Conservation (phyloP, 1,284 basidiomycete species). For the Meripilus lineatus region DNA sequence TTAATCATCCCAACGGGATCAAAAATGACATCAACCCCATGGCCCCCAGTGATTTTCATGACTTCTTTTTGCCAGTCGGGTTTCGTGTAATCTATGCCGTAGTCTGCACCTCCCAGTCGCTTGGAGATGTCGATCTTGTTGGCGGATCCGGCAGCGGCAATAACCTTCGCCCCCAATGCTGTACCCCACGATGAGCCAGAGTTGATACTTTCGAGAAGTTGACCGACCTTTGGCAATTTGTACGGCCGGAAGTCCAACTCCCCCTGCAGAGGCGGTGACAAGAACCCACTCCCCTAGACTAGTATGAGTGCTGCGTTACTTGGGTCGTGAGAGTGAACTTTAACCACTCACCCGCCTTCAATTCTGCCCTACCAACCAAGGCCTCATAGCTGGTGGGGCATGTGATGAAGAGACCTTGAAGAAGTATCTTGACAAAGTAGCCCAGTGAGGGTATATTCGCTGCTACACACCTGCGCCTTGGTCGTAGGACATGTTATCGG, state of each 20-base stretch:
- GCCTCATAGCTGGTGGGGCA: constrained; percentile 91
- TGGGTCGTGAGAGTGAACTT: not conserved
- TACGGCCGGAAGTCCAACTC: constrained; percentile 88
- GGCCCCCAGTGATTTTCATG: constrained; percentile 67
- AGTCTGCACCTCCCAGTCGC: constrained; percentile 67
- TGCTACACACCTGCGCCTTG: constrained; percentile 49
- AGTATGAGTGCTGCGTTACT: constrained; percentile 1
- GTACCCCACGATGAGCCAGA: constrained; percentile 13
- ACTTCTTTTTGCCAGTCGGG: constrained; percentile 75
- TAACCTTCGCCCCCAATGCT: constrained; percentile 76
- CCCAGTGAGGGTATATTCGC: not conserved
- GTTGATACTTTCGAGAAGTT: constrained; percentile 1
- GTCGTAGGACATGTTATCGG: constrained; percentile 59
- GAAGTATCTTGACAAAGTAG: not conserved
- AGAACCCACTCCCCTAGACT: constrained; percentile 79
- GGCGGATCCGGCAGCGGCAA: constrained; percentile 71
- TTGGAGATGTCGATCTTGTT: constrained; percentile 67
- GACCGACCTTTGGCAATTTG: constrained; percentile 79
- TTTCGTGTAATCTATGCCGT: constrained; percentile 61
- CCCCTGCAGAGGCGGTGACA: constrained; percentile 86
- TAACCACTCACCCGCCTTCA: constrained; percentile 58
- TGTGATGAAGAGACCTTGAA: constrained; percentile 66
- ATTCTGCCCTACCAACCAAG: constrained; percentile 76
- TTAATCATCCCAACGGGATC: constrained; percentile 84
- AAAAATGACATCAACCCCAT: constrained; percentile 85